Evolutionary conservation across 768 basidiomycete species (phyloP), one percentile per base, ranked within the genome.

Genomic region (Leucogyrophana mollusca): DNA sequence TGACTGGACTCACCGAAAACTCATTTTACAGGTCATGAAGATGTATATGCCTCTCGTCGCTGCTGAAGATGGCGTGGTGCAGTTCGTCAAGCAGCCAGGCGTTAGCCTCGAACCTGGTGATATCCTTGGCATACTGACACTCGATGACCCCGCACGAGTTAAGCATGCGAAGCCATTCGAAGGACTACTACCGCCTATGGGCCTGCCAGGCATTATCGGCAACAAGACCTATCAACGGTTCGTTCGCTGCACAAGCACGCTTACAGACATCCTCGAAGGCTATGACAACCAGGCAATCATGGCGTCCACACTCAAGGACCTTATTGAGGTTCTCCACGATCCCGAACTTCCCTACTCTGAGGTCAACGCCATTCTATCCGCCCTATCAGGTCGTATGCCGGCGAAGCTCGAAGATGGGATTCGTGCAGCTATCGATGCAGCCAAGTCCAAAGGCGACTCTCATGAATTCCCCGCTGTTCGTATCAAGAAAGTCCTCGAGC

Each of bases 41-140:
- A 99, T 98, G 96, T 96, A 96, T 69, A 96, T 99, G 95, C 94
- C 94, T 3, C 81, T 99, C 45, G 83, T 91, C 45, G 93, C 94
- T 4, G 80, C 87, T 3, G 96, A 99, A 65, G 92, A 95, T 64
- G 96, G 96, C 58, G 78, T 86, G 37, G 85, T 94, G 14, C 94
- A 95, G 58, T 83, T 98, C 58, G 91, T 98, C 68, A 99, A 98
- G 71, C 96, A 99, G 65, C 91, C 96, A 46, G 96, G 96, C 58
- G 91, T 94, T 61, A 94, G 91, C 54, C 80, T 99, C 45, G 91
- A 95, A 53, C 92, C 94, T 10, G 96, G 96, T 20, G 96, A 97
- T 66, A 94, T 99, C 46, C 83, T 99, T 48, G 96, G 96, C 68
- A 94, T 98, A 58, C 77, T 98, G 46, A 90, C 93, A 8, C 82